phyloP scores from a whole-genome alignment of 2,329 filamentous ascomycete genomes.

The Fusarium humuli region DNA sequence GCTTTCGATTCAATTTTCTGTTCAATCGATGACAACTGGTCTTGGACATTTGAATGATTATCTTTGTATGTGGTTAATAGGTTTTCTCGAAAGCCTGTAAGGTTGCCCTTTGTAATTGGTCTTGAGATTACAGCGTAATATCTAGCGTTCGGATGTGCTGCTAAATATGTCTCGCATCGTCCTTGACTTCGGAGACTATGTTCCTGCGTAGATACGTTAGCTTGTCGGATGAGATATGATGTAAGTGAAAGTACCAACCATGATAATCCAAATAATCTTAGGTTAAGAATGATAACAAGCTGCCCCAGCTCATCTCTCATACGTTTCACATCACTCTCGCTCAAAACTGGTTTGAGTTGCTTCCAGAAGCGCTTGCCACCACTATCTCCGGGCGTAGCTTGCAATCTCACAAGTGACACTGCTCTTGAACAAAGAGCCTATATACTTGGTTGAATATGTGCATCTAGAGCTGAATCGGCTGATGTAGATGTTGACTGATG shows the following conservation, averaged over 20 bases:
- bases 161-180: neutral
- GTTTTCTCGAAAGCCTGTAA: neutral
- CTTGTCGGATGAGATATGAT: fast-evolving
- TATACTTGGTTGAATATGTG: neutral
- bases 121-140: neutral
- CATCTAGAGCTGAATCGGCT: neutral
- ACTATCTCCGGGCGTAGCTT: neutral
- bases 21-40: neutral
- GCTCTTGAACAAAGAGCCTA: neutral
- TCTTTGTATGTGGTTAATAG: neutral
- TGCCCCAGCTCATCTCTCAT: neutral
- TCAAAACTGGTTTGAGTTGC: conserved; percentile 1
- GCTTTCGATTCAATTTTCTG: neutral
- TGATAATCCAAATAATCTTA: neutral
- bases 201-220: neutral
- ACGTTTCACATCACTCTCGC: conserved; percentile 6
- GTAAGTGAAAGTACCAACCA: neutral
- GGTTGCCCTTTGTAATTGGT: neutral
- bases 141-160: neutral
- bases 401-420: neutral
- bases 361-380: conserved; percentile 11
- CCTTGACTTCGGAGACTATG: neutral
- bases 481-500: neutral
- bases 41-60: neutral
- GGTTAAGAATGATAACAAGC: neutral